phyloP scores from a whole-genome alignment of 2,329 filamentous ascomycete species.

The Aureobasidium mangrovei region DNA sequence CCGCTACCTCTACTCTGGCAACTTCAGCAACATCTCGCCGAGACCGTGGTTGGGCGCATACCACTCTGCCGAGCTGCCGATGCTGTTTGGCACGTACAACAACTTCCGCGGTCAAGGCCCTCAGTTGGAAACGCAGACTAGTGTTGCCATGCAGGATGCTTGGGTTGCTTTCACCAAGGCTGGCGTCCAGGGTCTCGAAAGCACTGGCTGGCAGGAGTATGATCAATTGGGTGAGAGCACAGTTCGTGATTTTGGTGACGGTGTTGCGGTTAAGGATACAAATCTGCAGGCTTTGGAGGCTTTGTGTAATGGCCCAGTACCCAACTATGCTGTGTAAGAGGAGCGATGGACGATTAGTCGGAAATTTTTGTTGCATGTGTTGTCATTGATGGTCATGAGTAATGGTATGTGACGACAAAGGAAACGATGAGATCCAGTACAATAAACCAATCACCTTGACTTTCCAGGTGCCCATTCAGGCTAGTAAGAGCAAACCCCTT shows the following conservation, averaged over 20 bases:
- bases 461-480: too few relatives aligned
- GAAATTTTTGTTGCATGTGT: too few relatives aligned
- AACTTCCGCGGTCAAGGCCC: slow-evolving; percentile 21
- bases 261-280: slow-evolving; percentile 24
- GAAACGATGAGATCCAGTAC: too few relatives aligned
- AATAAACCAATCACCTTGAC: too few relatives aligned
- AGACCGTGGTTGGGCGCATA: slow-evolving; percentile 36
- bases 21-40: slow-evolving; percentile 35
- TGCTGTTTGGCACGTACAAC: slow-evolving; percentile 32
- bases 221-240: slow-evolving; percentile 16
- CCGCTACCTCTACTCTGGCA: slow-evolving; percentile 34
- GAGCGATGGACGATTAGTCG: too few relatives aligned
- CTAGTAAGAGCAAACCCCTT: too few relatives aligned
- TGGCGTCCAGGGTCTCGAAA: not conserved
- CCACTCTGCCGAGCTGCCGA: slow-evolving; percentile 31
- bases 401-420: too few relatives aligned
- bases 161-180: slow-evolving; percentile 28
- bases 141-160: slow-evolving; percentile 29
- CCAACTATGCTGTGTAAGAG: not conserved
- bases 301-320: slow-evolving; percentile 19
- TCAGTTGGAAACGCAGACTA: slow-evolving; percentile 22
- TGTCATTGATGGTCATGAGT: too few relatives aligned
- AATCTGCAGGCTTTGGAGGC: slow-evolving; percentile 19
- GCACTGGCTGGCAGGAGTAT: slow-evolving; percentile 9
- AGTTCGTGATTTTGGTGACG: slow-evolving; percentile 22